A percentile compares a stretch with the other conserved stretches of the same genome.
phyloP scores from a whole-genome alignment of 2,329 filamentous ascomycete genomes.

The Claviceps digitariae region DNA sequence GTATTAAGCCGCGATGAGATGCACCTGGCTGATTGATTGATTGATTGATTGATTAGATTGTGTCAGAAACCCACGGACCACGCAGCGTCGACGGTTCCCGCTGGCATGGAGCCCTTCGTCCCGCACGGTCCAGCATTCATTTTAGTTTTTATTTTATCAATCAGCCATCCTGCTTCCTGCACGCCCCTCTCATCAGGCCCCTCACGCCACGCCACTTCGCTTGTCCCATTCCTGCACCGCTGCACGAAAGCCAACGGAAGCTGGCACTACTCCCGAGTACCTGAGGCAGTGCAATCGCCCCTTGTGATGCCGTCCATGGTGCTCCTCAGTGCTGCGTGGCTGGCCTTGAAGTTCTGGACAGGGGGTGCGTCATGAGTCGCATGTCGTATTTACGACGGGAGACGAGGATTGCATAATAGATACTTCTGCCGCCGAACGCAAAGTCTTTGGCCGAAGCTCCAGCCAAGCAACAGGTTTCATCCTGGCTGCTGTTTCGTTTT shows the following conservation, averaged over 20 bases:
- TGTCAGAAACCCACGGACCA: background rate
- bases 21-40: background rate
- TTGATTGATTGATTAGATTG: conserved; percentile 2
- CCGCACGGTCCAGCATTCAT: background rate
- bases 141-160: background rate
- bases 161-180: background rate
- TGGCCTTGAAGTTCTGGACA: background rate
- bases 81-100: background rate
- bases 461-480: too few species aligned
- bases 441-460: too few species aligned
- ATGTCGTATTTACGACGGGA: background rate
- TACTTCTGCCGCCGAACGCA: too few species aligned
- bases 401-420: background rate
- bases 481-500: too few species aligned
- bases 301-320: too few species aligned
- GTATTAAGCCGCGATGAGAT: background rate
- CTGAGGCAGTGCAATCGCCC: too few species aligned
- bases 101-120: too few species aligned
- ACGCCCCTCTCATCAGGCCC: too few species aligned
- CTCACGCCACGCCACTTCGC: background rate
- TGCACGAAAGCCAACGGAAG: background rate
- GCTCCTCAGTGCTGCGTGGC: too few species aligned
- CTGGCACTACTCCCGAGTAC: too few species aligned
- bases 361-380: background rate
- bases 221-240: background rate